A percentile compares a stretch with the other conserved stretches of the same genome.
phyloP scores from a whole-genome alignment of 2,329 filamentous ascomycete species.

The Sporothrix luriei region DNA sequence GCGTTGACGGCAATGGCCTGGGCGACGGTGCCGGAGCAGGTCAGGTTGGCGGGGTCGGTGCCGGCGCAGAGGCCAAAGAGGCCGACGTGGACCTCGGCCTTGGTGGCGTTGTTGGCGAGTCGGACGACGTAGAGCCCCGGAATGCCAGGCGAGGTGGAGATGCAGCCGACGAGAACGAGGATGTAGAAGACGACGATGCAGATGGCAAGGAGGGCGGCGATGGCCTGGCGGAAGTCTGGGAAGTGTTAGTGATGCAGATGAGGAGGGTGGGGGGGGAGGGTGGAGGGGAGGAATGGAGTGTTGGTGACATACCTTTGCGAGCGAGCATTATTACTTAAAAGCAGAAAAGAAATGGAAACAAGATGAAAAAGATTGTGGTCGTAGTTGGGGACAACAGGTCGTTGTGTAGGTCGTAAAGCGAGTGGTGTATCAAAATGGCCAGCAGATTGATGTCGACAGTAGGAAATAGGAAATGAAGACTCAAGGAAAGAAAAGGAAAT shows the following conservation, averaged over 20 bases:
- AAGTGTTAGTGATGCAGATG: neutral
- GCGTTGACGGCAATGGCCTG: constrained; percentile 24
- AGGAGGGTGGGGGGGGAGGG: no score
- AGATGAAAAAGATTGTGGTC: neutral
- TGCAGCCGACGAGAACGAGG: constrained; percentile 36
- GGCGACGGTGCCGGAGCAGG: constrained; percentile 34
- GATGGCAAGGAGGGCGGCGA: constrained; percentile 27
- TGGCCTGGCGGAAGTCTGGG: constrained; percentile 22
- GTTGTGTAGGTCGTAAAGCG: constrained; percentile 4
- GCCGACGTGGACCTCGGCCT: constrained; percentile 35
- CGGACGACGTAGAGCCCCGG: constrained; percentile 36
- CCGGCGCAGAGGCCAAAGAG: constrained; percentile 36
- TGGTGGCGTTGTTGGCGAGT: constrained; percentile 34
- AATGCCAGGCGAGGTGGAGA: constrained; percentile 37
- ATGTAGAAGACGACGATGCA: constrained; percentile 32
- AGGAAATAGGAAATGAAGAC: neutral
- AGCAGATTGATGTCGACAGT: constrained; percentile 22
- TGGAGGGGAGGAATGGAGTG: neutral
- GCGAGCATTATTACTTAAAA: constrained; percentile 27
- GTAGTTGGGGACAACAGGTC: no score
- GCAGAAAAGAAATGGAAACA: neutral
- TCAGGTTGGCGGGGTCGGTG: constrained; percentile 29
- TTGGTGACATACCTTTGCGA: neutral
- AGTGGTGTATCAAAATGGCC: constrained; percentile 26
- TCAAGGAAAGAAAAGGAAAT: neutral